Conservation (phyloP, 2,329 filamentous ascomycete species). For the Epichloe gansuensis region DNA sequence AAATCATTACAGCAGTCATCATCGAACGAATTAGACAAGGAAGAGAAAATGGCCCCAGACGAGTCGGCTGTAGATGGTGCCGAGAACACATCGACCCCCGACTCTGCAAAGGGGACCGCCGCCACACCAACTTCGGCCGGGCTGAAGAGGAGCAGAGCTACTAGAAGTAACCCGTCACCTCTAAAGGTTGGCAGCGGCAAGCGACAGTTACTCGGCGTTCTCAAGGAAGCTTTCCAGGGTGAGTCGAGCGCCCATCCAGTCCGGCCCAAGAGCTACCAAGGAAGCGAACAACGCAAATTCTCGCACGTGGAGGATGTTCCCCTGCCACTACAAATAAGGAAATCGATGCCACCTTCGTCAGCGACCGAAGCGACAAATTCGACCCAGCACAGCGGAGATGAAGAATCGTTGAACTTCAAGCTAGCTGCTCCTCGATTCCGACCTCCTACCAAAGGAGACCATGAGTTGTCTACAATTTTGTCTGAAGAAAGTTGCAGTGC, state of each 20-base stretch:
- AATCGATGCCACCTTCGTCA: background rate
- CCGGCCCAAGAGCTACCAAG: slow-evolving; percentile 35
- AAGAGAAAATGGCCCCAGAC: slow-evolving; percentile 5
- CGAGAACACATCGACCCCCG: slow-evolving; percentile 11
- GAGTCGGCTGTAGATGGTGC: background rate
- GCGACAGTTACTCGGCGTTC: slow-evolving; percentile 41
- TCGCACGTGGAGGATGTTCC: slow-evolving; percentile 14
- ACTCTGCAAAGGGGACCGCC: slow-evolving; percentile 14
- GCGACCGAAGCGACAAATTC: background rate
- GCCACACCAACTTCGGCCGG: slow-evolving; percentile 24
- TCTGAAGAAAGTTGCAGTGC: slow-evolving; percentile 37
- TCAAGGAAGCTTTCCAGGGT: slow-evolving; percentile 50
- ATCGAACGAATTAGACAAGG: background rate
- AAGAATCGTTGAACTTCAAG: slow-evolving; percentile 5
- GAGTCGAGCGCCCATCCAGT: slow-evolving; percentile 39
- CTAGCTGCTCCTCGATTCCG: slow-evolving; percentile 22
- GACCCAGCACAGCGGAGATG: background rate
- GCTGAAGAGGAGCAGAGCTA: slow-evolving; percentile 44
- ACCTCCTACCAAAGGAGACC: slow-evolving; percentile 40
- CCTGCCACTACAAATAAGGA: slow-evolving; percentile 6
- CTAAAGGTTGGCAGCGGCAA: slow-evolving; percentile 30
- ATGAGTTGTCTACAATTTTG: slow-evolving; percentile 45
- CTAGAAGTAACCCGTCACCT: slow-evolving; percentile 35
- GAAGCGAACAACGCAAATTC: slow-evolving; percentile 28
- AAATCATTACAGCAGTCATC: slow-evolving; percentile 1